Percentiles rank a stretch among this genome's conserved stretches.
Conservation (phyloP, 2,329 filamentous ascomycete species). For the Nigrospora sphaerica region DNA sequence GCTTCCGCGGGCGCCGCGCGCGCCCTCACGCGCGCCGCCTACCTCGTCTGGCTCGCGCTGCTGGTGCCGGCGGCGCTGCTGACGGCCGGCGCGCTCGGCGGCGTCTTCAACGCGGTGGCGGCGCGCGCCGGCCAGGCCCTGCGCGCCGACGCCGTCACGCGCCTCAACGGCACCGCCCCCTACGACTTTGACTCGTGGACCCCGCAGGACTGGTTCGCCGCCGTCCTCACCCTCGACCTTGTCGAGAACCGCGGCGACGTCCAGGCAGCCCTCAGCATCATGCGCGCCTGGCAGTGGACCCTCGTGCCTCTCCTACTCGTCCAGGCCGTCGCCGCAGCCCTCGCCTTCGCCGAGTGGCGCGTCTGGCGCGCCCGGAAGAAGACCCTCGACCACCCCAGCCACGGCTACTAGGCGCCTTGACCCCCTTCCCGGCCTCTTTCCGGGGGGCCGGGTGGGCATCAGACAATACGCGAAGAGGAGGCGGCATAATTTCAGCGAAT, state of each 20-base stretch:
- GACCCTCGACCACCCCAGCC: no score
- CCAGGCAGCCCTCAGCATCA: constrained; percentile 16
- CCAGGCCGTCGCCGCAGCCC: constrained; percentile 4
- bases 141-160: constrained; percentile 15
- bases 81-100: constrained; percentile 26
- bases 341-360: no score
- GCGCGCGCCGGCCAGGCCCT: constrained; percentile 22
- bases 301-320: constrained; percentile 20
- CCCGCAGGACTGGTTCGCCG: constrained; percentile 30
- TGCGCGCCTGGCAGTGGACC: constrained; percentile 30
- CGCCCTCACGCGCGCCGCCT: constrained; percentile 10
- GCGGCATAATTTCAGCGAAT: no score
- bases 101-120: constrained; percentile 25
- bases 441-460: no score
- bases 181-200: constrained; percentile 28
- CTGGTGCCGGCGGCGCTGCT: constrained; percentile 26
- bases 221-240: constrained; percentile 23
- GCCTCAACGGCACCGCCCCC: constrained; percentile 8
- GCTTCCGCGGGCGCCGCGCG: constrained; percentile 1
- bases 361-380: no score
- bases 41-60: constrained; percentile 26
- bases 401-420: no score
- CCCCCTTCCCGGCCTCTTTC: no score
- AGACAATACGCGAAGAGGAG: no score
- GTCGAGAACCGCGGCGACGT: constrained; percentile 16